Evolutionary conservation across 23 red algal genomes (phyloP).

Genomic region (Gracilariopsis chorda): DNA sequence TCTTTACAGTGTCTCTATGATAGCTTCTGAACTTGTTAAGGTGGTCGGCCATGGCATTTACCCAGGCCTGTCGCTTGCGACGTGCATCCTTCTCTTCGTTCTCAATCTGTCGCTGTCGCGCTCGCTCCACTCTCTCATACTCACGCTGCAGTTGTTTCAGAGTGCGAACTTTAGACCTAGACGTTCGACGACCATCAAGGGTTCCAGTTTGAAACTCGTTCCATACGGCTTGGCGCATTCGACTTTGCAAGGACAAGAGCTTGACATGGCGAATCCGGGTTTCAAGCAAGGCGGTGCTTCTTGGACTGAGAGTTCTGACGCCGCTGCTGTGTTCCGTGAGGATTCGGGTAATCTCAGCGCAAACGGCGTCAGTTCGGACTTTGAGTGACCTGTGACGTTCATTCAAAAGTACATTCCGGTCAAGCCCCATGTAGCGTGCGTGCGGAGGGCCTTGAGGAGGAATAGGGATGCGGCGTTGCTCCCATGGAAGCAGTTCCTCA

Average conservation of each 20-base stretch:
- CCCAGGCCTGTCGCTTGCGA: slow-evolving; percentile 60
- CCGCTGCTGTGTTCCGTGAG: slow-evolving; percentile 27
- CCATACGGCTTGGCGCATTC: slow-evolving; percentile 52
- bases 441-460: neutral
- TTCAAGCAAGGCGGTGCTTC: slow-evolving; percentile 45
- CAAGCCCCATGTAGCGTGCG: slow-evolving; percentile 9
- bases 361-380: slow-evolving; percentile 25
- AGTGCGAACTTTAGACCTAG: slow-evolving; percentile 46
- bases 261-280: slow-evolving; percentile 53
- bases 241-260: slow-evolving; percentile 57
- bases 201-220: slow-evolving; percentile 56
- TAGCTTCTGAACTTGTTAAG: slow-evolving; percentile 69
- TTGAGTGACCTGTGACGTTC: slow-evolving; percentile 34
- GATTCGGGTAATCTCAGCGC: neutral
- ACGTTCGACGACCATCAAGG: slow-evolving; percentile 49
- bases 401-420: slow-evolving; percentile 19
- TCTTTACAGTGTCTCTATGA: slow-evolving; percentile 62
- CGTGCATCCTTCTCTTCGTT: slow-evolving; percentile 75
- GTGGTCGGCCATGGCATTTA: slow-evolving; percentile 75
- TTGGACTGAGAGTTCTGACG: neutral
- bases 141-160: slow-evolving; percentile 71
- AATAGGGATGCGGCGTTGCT: slow-evolving; percentile 26
- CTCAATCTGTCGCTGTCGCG: slow-evolving; percentile 55
- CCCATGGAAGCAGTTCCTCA: slow-evolving; percentile 54
- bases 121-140: slow-evolving; percentile 67